Conservation (phyloP, 2,329 filamentous ascomycete genomes). For the Cercospora zeae-maydis region DNA sequence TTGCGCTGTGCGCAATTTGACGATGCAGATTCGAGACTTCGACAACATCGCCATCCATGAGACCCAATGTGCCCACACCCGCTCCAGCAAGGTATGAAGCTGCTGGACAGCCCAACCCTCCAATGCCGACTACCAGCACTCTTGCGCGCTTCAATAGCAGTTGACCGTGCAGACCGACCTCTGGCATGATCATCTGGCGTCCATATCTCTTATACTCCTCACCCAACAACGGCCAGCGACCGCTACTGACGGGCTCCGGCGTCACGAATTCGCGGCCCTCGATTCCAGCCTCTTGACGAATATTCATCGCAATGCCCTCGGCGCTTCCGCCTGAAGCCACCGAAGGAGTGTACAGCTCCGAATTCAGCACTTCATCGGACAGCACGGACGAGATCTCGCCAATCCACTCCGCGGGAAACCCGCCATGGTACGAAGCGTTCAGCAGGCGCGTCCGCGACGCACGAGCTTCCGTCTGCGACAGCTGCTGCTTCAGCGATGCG, state of each 20-base stretch:
- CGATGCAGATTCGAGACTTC: conserved; percentile 90
- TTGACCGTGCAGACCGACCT: conserved; percentile 76
- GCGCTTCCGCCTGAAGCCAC: conserved; percentile 15
- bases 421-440: conserved; percentile 35
- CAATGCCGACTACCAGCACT: conserved; percentile 80
- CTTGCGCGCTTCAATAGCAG: conserved; percentile 64
- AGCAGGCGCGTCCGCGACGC: conserved; percentile 29
- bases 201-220: conserved; percentile 85
- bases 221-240: conserved; percentile 63
- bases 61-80: conserved; percentile 75
- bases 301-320: conserved; percentile 20
- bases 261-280: conserved; percentile 20
- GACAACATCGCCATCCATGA: conserved; percentile 84
- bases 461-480: conserved; percentile 42
- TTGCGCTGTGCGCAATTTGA: conserved; percentile 75
- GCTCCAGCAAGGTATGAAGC: conserved; percentile 89
- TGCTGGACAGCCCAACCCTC: conserved; percentile 87
- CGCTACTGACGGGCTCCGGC: conserved; percentile 10
- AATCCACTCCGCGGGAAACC: conserved; percentile 43
- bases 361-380: conserved; percentile 19
- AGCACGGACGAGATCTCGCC: conserved; percentile 42
- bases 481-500: conserved; percentile 39
- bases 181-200: conserved; percentile 82
- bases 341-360: conserved; percentile 10
- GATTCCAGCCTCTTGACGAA: conserved; percentile 23